phyloP scores from a whole-genome alignment of 2,329 filamentous ascomycete species.

The Penicillium sp. region DNA sequence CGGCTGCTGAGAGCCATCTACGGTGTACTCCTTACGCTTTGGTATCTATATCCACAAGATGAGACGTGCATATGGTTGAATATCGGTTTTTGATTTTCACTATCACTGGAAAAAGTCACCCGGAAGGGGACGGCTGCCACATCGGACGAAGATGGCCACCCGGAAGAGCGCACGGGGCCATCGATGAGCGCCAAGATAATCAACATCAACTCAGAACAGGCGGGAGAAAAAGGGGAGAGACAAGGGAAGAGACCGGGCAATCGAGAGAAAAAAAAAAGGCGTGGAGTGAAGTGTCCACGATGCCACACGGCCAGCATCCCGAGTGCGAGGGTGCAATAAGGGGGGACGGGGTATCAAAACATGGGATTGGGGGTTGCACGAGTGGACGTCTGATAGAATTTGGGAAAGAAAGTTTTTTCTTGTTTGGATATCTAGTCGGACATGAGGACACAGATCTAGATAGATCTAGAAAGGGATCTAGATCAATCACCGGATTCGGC shows the following conservation, averaged over 20 bases:
- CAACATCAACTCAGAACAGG: constrained; percentile 15
- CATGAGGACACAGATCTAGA: constrained; percentile 16
- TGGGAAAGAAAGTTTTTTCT: constrained; percentile 24
- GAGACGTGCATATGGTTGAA: neutral
- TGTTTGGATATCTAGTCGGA: constrained; percentile 31
- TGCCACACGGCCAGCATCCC: constrained; percentile 14
- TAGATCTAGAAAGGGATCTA: constrained; percentile 5
- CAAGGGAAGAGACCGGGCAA: constrained; percentile 13
- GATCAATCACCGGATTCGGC: constrained; percentile 6
- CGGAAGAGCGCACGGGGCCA: constrained; percentile 13
- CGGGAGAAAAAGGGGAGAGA: constrained; percentile 11
- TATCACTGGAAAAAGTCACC: constrained; percentile 32
- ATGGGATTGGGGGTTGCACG: constrained; percentile 14
- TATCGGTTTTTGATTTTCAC: constrained; percentile 8
- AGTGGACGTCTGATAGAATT: constrained; percentile 15
- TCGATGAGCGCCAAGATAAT: constrained; percentile 38
- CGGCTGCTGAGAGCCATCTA: neutral
- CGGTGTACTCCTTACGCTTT: neutral
- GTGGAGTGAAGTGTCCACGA: constrained; percentile 9
- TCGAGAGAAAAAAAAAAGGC: constrained; percentile 9
- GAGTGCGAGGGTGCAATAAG: constrained; percentile 5
- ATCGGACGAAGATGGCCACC: constrained; percentile 20
- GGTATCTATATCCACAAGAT: neutral
- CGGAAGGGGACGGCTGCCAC: constrained; percentile 41
- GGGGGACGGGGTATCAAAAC: constrained; percentile 33